Conservation (phyloP, 768 basidiomycete species). For the Boletus pseudopeckii region DNA sequence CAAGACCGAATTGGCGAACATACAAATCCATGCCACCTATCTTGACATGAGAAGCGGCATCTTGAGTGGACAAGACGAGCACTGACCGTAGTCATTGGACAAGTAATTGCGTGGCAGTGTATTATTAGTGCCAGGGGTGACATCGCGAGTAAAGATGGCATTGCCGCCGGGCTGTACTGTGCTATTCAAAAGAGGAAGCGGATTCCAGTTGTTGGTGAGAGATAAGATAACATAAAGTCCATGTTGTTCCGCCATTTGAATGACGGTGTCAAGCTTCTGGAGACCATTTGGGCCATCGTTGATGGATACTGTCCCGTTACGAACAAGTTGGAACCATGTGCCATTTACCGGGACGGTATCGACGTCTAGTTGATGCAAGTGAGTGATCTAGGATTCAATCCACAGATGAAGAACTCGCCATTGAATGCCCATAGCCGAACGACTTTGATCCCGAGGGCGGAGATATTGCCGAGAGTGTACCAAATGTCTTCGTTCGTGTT, state of each 20-base stretch:
- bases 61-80: not conserved
- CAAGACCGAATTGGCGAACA: slow-evolving; percentile 44
- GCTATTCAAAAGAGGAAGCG: slow-evolving; percentile 34
- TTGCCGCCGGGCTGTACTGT: not conserved
- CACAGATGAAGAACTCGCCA: slow-evolving; percentile 34
- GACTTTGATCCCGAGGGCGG: slow-evolving; percentile 51
- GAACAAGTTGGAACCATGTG: slow-evolving; percentile 61
- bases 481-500: slow-evolving; percentile 56
- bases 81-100: slow-evolving; percentile 59
- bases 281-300: slow-evolving; percentile 62
- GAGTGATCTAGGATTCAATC: not conserved
- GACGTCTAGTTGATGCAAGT: slow-evolving; percentile 41
- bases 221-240: slow-evolving; percentile 52
- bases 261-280: slow-evolving; percentile 57
- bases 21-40: slow-evolving; percentile 67
- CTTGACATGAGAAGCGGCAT: slow-evolving; percentile 4
- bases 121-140: slow-evolving; percentile 34
- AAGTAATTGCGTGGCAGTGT: slow-evolving; percentile 48
- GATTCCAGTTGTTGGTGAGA: slow-evolving; percentile 64
- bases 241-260: slow-evolving; percentile 51
- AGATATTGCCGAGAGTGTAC: slow-evolving; percentile 55
- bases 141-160: slow-evolving; percentile 23
- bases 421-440: slow-evolving; percentile 74
- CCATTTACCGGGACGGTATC: slow-evolving; percentile 50
- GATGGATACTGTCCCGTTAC: slow-evolving; percentile 51